Conservation (phyloP, 345 rosid species). For the Populus simonii region DNA sequence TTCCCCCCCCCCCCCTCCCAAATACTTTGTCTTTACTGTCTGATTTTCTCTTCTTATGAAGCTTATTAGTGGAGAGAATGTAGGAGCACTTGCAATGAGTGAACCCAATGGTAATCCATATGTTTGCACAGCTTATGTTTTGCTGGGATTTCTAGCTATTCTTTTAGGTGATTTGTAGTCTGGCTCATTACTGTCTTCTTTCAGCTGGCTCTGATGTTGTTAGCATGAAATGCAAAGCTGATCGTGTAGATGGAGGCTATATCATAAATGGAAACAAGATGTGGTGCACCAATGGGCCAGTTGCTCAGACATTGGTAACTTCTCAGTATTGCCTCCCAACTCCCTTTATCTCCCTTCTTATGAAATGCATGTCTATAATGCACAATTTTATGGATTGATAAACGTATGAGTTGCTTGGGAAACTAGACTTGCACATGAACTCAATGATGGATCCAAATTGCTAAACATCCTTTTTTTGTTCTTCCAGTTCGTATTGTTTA, state of each 20-base stretch:
- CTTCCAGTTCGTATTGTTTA: too few relatives aligned
- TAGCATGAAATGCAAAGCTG: constrained; percentile 96
- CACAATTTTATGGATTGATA: not conserved
- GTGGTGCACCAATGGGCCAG: constrained; percentile 99
- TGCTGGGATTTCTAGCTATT: not conserved
- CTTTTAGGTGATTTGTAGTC: not conserved
- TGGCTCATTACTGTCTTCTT: constrained; percentile 7
- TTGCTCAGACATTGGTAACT: constrained; percentile 85
- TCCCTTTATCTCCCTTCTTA: not conserved
- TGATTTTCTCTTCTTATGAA: constrained; percentile 35
- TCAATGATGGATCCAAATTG: too few relatives aligned
- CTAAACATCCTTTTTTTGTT: too few relatives aligned
- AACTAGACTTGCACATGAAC: too few relatives aligned
- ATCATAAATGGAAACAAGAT: constrained; percentile 80
- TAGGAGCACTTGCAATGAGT: constrained; percentile 98
- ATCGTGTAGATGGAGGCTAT: constrained; percentile 79
- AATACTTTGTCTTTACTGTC: constrained; percentile 12
- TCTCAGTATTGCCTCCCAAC: not conserved
- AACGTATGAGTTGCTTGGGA: too few relatives aligned
- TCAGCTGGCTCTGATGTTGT: constrained; percentile 97
- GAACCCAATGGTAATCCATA: constrained; percentile 79
- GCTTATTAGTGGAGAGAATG: constrained; percentile 96
- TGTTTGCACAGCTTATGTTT: constrained; percentile 1
- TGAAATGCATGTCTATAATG: not conserved
- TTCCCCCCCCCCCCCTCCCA: not conserved